Percentiles rank a stretch among this genome's conserved stretches.
Conservation (phyloP, 164 flowering plant genomes). For the Cinnamomum chago region DNA sequence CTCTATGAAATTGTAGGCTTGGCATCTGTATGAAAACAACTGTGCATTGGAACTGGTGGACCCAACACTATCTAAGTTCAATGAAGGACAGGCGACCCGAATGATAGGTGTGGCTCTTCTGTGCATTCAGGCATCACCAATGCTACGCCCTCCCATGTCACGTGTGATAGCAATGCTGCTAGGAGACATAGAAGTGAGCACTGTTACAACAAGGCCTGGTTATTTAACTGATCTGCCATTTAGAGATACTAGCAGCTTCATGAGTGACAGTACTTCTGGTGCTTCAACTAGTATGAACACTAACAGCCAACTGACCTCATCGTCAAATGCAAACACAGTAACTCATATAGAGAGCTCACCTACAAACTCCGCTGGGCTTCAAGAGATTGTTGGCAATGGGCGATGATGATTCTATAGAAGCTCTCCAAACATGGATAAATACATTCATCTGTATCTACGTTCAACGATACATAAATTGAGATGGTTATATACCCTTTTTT, state of each 20-base stretch:
- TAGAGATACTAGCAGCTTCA: slow-evolving; percentile 12
- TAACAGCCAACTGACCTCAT: slow-evolving; percentile 4
- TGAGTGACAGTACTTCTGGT: slow-evolving; percentile 8
- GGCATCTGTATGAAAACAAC: slow-evolving; percentile 44
- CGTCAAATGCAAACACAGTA: slow-evolving; percentile 11
- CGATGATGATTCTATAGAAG: slow-evolving; percentile 1
- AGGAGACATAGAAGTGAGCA: slow-evolving; percentile 52
- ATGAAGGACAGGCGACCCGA: slow-evolving; percentile 37
- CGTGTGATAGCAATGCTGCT: slow-evolving; percentile 59
- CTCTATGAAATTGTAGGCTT: slow-evolving; percentile 31
- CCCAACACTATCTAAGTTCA: slow-evolving; percentile 23
- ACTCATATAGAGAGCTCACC: slow-evolving; percentile 8
- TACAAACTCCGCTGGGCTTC: background rate
- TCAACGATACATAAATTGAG: background rate
- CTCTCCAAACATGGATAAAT: background rate
- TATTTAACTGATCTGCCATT: slow-evolving; percentile 20
- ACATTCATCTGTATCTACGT: background rate
- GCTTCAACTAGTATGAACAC: slow-evolving; percentile 1
- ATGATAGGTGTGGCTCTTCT: slow-evolving; percentile 44
- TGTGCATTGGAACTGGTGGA: slow-evolving; percentile 42
- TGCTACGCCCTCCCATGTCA: slow-evolving; percentile 55
- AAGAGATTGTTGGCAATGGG: slow-evolving; percentile 16
- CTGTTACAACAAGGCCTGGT: slow-evolving; percentile 31
- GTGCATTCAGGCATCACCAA: slow-evolving; percentile 66
- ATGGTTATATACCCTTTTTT: background rate